A percentile compares a stretch with the other conserved stretches of the same genome.
Evolutionary conservation across 441 rosid genomes (phyloP).

Genomic region (Gossypium lobatum): DNA sequence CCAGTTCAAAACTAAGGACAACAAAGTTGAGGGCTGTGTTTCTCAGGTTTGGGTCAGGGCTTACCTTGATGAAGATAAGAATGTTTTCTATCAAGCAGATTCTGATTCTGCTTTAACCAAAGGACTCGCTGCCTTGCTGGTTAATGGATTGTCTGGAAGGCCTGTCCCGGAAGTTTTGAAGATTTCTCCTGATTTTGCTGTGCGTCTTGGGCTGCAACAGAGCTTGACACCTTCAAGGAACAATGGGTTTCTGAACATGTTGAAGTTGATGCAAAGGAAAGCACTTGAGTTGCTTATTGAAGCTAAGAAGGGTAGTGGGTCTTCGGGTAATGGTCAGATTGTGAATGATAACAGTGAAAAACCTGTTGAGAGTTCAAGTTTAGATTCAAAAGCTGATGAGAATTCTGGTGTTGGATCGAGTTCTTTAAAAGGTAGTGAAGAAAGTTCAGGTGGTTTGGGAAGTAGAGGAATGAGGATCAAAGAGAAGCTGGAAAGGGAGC

Average conservation of each 20-base stretch:
- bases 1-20: constrained; percentile 61
- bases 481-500: constrained; percentile 58
- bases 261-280: constrained; percentile 82
- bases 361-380: too few relatives aligned
- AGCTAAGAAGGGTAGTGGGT: constrained; percentile 26
- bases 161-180: constrained; percentile 64
- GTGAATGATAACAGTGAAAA: constrained; percentile 9
- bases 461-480: constrained; percentile 65
- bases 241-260: constrained; percentile 85
- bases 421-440: constrained; percentile 16
- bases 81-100: constrained; percentile 75
- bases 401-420: constrained; percentile 10
- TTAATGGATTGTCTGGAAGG: constrained; percentile 63
- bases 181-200: constrained; percentile 72
- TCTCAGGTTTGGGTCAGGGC: constrained; percentile 94
- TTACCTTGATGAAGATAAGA: constrained; percentile 41
- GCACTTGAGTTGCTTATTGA: constrained; percentile 45
- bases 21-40: constrained; percentile 84
- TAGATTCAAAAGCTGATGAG: constrained; percentile 2
- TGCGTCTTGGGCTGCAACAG: constrained; percentile 78
- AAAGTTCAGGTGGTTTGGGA: constrained; percentile 36
- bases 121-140: constrained; percentile 81
- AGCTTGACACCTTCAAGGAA: constrained; percentile 76
- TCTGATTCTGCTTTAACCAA: constrained; percentile 77
- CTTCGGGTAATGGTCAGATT: constrained; percentile 12